These are phyloP conservation scores for Whalleya microplaca DNA, from an alignment of 2,329 filamentous ascomycete species.

Conservation along the genomic window DNA sequence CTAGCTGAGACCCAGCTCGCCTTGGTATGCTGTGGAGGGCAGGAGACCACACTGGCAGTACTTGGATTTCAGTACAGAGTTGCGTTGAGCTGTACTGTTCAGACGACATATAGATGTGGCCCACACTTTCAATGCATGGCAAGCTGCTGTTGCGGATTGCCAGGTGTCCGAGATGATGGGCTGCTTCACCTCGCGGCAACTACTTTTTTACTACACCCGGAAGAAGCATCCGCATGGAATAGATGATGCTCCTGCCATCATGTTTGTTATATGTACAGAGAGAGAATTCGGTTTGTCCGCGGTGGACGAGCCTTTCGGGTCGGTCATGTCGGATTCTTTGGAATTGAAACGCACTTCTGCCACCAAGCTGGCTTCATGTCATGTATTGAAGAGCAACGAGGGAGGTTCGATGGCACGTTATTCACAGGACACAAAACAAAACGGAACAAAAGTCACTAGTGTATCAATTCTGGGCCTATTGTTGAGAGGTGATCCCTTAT, in stretches of 20 bases:
- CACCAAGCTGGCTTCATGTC: no score
- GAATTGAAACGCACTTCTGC: no score
- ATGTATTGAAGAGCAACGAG: no score
- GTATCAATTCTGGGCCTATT: no score
- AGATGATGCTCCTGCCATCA: constrained; percentile 10
- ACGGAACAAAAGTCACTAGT: no score
- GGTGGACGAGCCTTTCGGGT: constrained; percentile 14
- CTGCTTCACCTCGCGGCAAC: constrained; percentile 21
- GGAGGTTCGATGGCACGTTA: no score
- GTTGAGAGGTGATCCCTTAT: no score
- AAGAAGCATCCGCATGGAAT: constrained; percentile 15
- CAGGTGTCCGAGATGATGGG: constrained; percentile 2
- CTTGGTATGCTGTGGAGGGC: constrained; percentile 29
- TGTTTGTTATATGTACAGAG: constrained; percentile 26
- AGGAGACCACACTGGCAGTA: constrained; percentile 31
- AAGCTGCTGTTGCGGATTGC: constrained; percentile 9
- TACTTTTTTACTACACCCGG: constrained; percentile 18
- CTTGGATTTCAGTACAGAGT: constrained; percentile 31
- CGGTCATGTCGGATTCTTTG: no score
- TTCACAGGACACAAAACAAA: no score
- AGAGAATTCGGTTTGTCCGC: constrained; percentile 18
- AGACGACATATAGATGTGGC: constrained; percentile 32
- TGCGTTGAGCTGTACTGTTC: constrained; percentile 25
- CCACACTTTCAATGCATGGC: constrained; percentile 15
- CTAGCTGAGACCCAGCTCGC: constrained; percentile 20